Evolutionary conservation across 805 yeast genomes (phyloP), one percentile per base, ranked within the genome.

Genomic region (Lipomyces japonicus): DNA sequence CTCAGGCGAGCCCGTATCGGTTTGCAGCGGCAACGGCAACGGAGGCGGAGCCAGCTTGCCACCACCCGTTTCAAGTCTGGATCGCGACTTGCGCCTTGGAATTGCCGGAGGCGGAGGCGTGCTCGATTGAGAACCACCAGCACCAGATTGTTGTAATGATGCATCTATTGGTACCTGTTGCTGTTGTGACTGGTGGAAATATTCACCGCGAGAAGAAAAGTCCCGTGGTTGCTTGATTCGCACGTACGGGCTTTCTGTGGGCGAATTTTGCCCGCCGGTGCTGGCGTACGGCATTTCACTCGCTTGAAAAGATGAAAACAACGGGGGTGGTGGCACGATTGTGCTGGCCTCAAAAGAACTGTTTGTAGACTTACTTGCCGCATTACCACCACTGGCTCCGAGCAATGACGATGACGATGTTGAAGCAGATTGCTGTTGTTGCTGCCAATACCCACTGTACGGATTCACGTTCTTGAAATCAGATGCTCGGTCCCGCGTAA

Each of bases 361-460:
- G 23, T 61, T 61, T 18, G n/a, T n/a, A n/a, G 60, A 48, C 10
- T 66, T 45, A n/a, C 55, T 32, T 31, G 50, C 53, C 7, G 48
- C 64, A 14, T 52, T 60, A 7, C 61, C 51, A 14, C 48, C 46
- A 26, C 51, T 38, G 22, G 38, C 51, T 40, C 46, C 24, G 9
- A n/a, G n/a, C 3, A 68, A 55, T 22, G 22, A 52, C 48, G 63
- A 53, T 26, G 69, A 62, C 34, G 81, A 70, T 30, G 79, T 75
- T 24, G 78, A 75, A 71, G 82, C 76, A 40, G 81, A 81, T 68
- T n/a, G n/a, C n/a, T n/a, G n/a, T n/a, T n/a, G n/a, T n/a, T n/a
- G n/a, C n/a, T n/a, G n/a, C n/a, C n/a, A n/a, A n/a, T n/a, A n/a
- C n/a, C n/a, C n/a, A n/a, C n/a, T n/a, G n/a, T n/a, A n/a, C n/a